Percentiles rank a stretch among this genome's conserved stretches.
phyloP scores from a whole-genome alignment of 768 basidiomycete species.

The Dioszegia aurantiaca region DNA sequence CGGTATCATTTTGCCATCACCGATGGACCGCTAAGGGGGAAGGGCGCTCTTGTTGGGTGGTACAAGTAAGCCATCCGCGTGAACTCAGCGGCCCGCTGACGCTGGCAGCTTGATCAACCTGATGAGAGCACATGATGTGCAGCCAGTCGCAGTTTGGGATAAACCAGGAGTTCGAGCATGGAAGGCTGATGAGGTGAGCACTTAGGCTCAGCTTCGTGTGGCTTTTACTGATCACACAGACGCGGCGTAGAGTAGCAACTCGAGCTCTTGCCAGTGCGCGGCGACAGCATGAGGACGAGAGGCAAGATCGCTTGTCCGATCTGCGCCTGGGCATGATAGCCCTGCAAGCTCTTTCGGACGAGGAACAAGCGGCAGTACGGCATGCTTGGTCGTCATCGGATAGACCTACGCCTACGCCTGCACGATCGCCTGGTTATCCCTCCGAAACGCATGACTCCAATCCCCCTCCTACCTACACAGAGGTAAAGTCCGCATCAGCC shows the following conservation, averaged over 20 bases:
- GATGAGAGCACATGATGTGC: constrained; percentile 39
- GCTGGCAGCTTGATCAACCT: constrained; percentile 34
- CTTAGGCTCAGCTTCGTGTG: neutral
- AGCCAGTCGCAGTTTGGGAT: constrained; percentile 49
- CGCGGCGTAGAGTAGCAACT: constrained; percentile 20
- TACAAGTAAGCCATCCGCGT: constrained; percentile 37
- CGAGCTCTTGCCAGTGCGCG: constrained; percentile 31
- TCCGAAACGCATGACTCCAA: too few species aligned
- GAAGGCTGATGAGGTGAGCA: constrained; percentile 47
- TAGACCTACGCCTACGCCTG: too few species aligned
- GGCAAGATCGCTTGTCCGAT: constrained; percentile 26
- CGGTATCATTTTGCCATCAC: constrained; percentile 45
- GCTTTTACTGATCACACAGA: constrained; percentile 14
- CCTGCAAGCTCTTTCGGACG: constrained; percentile 15
- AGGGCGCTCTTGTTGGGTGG: constrained; percentile 48
- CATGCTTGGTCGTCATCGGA: neutral
- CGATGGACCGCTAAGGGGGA: constrained; percentile 37
- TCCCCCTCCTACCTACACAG: too few species aligned
- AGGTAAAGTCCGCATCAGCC: neutral
- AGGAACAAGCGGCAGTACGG: constrained; percentile 24
- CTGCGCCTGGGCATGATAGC: constrained; percentile 19
- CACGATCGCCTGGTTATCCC: too few species aligned
- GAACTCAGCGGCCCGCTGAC: neutral
- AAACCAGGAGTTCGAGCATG: constrained; percentile 43
- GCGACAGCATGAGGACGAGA: constrained; percentile 33